phyloP scores from a whole-genome alignment of 805 yeast genomes.

The Saturnispora silvae region DNA sequence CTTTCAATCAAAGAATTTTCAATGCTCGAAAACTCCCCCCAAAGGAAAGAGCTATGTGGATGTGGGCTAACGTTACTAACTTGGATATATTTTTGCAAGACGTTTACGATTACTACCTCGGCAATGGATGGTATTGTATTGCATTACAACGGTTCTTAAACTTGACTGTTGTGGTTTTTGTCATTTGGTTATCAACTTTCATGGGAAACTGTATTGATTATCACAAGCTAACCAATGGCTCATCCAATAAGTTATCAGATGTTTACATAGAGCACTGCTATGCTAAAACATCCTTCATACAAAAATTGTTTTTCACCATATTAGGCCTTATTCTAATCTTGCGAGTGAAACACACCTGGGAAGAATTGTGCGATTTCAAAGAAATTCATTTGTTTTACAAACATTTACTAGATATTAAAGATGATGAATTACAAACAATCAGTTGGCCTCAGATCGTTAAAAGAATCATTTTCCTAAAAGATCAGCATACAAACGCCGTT shows the following conservation, averaged over 20 bases:
- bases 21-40: constrained; percentile 36
- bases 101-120: constrained; percentile 72
- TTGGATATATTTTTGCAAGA: constrained; percentile 79
- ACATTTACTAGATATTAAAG: constrained; percentile 58
- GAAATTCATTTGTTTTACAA: constrained; percentile 73
- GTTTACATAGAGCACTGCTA: constrained; percentile 40
- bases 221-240: constrained; percentile 20
- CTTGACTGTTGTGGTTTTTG: constrained; percentile 65
- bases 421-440: constrained; percentile 81
- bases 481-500: constrained; percentile 75
- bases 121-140: constrained; percentile 79
- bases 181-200: constrained; percentile 68
- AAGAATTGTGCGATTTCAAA: constrained; percentile 53
- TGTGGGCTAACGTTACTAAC: constrained; percentile 94
- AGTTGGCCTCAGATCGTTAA: constrained; percentile 85
- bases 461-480: constrained; percentile 61
- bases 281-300: constrained; percentile 32
- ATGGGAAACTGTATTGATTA: constrained; percentile 75
- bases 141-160: constrained; percentile 55
- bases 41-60: constrained; percentile 76
- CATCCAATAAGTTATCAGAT: constrained; percentile 29
- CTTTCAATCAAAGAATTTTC: constrained; percentile 4
- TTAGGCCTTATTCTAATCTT: constrained; percentile 44
- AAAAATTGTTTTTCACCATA: constrained; percentile 54
- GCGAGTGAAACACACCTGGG: constrained; percentile 42